A percentile compares a stretch with the other conserved stretches of the same genome.
Evolutionary conservation across 2,329 filamentous ascomycete genomes (phyloP).

Genomic region (Fusarium continuum): DNA sequence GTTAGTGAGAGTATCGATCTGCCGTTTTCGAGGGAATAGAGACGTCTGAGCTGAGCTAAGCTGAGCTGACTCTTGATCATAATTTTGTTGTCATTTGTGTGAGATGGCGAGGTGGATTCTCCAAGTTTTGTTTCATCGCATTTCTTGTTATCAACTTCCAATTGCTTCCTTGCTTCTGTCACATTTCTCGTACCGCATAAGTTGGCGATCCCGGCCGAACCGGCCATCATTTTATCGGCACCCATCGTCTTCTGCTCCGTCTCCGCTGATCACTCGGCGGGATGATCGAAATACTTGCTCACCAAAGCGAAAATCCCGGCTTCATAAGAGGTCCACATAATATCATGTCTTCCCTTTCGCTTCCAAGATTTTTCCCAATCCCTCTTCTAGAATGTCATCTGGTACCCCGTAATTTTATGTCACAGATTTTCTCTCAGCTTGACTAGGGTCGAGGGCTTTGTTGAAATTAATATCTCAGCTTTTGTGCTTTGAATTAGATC

Average conservation of each 20-base stretch:
- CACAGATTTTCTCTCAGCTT: not conserved
- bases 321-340: constrained; percentile 27
- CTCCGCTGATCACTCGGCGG: constrained; percentile 17
- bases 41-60: too few relatives aligned
- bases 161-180: constrained; percentile 11
- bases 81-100: too few relatives aligned
- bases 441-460: not conserved
- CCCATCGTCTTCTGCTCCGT: constrained; percentile 7
- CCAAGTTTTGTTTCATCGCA: constrained; percentile 10
- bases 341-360: not conserved
- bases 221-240: constrained; percentile 4
- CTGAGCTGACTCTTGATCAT: not conserved
- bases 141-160: not conserved
- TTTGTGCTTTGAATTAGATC: not conserved
- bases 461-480: not conserved
- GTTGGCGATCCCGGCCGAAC: constrained; percentile 30
- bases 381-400: not conserved
- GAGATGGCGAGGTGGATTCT: too few relatives aligned
- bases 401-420: not conserved
- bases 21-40: too few relatives aligned
- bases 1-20: too few relatives aligned
- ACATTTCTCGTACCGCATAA: constrained; percentile 27
- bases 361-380: constrained; percentile 23
- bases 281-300: constrained; percentile 18
- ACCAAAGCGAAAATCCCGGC: constrained; percentile 9